Base-by-base conservation (phyloP, 495 filamentous ascomycete species). In the Penicillium robsamsonii region DNA sequence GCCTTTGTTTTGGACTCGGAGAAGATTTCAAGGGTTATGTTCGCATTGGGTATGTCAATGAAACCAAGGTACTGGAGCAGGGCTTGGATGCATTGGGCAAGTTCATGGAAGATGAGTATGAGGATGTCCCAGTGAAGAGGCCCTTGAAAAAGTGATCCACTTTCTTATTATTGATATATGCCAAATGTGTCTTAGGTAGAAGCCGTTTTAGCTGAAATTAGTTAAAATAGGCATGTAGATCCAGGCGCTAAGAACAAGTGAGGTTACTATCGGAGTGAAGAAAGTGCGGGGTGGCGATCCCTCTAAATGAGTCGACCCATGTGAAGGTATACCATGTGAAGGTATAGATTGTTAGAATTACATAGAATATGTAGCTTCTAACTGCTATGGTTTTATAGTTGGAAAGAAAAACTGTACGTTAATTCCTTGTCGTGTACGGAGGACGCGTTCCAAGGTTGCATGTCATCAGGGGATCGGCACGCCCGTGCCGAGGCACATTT, bases 11-110 rank as follows among this genome's bases (percentile, higher is more conserved):
- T 73, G 90, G 89, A 0, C 64, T 77, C 5, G 81, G 81, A 1
- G 70, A 70, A 33, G 87, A 94, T 44, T 96, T 92, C 55, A 74
- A 79, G 59, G 92, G 92, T 6, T 94, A 80, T 70, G 86, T 96
- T 4, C 74, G 92, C 43, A 80, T 96, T 55, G 90, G 91, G 4
- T 96, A 85, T 70, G 88, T 84, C n/a, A 84, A 80, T 57, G 79
- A 87, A 53, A 92, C 88, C 0, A 77, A 82, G 25, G 81, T 92
- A 11, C 63, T 96, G 43, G 75, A 81, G 53, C 78, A 85, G 60
- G 92, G 84, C 7, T 58, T 96, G 60, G 74, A 85, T 57, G 79
- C 73, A 43, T 60, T 91, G 50, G 75, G 75, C 15, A 60, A 60
- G 17, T 96, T 92, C 69, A 70, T 96, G 70, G 75, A 78, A 33